Percentiles rank a stretch among this genome's conserved stretches.
Evolutionary conservation across 148 eudicot species (phyloP).

Genomic region (Rheum nobile): DNA sequence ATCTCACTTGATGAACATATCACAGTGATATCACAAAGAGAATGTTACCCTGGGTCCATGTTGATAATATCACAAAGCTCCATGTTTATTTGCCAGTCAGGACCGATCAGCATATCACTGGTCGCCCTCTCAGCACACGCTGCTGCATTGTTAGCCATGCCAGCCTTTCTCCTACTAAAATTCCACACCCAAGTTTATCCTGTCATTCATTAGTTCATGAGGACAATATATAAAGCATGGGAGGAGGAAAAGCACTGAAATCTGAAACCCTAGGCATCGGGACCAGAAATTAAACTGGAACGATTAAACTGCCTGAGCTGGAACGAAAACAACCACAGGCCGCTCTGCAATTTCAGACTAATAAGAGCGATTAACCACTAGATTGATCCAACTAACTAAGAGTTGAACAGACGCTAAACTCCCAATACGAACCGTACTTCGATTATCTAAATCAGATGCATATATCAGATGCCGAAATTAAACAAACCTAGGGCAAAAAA

Average conservation of each 20-base stretch:
- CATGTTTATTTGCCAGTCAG: slow-evolving; percentile 86
- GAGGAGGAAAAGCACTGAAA: not conserved
- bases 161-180: not conserved
- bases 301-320: not conserved
- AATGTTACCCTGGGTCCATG: slow-evolving; percentile 68
- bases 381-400: not conserved
- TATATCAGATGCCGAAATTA: not conserved
- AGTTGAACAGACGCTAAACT: not conserved
- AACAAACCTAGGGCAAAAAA: not conserved
- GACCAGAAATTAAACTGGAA: not conserved
- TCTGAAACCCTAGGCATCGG: not conserved
- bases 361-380: not conserved
- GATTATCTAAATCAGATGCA: not conserved
- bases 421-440: not conserved
- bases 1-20: not conserved
- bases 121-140: slow-evolving; percentile 91
- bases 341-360: not conserved
- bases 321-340: not conserved
- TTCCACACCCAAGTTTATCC: not conserved
- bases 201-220: not conserved
- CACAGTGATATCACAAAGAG: not conserved
- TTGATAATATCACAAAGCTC: slow-evolving; percentile 88
- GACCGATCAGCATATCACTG: slow-evolving; percentile 71
- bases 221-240: not conserved
- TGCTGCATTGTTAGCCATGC: slow-evolving; percentile 62